A percentile compares a stretch with the other conserved stretches of the same genome.
Conservation (phyloP, 192 early-diverging fungal genomes). For the Entophlyctis luteolus region DNA sequence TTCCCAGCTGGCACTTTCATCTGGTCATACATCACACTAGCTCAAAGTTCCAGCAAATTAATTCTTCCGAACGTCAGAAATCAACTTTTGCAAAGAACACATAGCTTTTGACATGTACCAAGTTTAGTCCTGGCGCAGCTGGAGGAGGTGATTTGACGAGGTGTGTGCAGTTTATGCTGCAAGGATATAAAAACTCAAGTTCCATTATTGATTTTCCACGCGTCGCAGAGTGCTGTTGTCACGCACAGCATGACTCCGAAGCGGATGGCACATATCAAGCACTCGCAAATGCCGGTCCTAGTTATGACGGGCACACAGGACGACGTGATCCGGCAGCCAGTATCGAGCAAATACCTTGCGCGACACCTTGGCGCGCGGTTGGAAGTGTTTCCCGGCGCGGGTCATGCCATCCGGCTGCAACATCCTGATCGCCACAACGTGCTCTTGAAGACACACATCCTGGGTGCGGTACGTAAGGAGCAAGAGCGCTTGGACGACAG, state of each 20-base stretch:
- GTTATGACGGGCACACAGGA: constrained; percentile 41
- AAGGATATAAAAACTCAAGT: constrained; percentile 97
- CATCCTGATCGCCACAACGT: constrained; percentile 26
- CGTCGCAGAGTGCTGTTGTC: constrained; percentile 31
- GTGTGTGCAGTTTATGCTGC: constrained; percentile 56
- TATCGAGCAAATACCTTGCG: constrained; percentile 35
- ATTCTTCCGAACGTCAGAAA: too few species aligned
- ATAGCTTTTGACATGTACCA: constrained; percentile 92
- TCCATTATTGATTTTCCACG: constrained; percentile 5
- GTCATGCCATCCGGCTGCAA: constrained; percentile 35
- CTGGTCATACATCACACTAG: too few species aligned
- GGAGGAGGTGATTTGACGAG: constrained; percentile 14
- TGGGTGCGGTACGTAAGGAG: constrained; percentile 15
- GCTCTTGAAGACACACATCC: constrained; percentile 22
- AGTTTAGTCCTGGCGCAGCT: constrained; percentile 48
- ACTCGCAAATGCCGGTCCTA: constrained; percentile 32
- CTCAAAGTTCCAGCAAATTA: too few species aligned
- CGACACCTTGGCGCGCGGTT: constrained; percentile 24
- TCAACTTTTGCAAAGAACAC: too few species aligned
- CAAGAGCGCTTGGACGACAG: constrained; percentile 2
- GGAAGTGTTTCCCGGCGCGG: constrained; percentile 35
- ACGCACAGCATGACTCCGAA: constrained; percentile 30
- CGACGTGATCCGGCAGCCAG: constrained; percentile 38
- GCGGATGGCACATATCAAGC: constrained; percentile 28
- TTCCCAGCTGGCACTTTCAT: too few species aligned